These are phyloP conservation scores for Adansonia grandidieri DNA, from an alignment of 441 rosid genomes.

Conservation along the genomic window DNA sequence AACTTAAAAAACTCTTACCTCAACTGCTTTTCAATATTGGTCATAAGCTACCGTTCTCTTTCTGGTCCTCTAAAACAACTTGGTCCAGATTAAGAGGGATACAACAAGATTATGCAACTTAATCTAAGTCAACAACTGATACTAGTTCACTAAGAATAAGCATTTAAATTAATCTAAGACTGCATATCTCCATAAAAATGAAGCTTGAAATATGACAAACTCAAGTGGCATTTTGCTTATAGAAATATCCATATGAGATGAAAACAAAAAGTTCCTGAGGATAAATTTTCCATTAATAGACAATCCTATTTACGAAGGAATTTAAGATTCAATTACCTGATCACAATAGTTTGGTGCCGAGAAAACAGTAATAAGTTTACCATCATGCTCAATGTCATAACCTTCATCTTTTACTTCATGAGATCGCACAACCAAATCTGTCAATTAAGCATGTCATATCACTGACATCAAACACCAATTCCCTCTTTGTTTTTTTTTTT, in stretches of 20 bases:
- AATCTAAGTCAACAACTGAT: neutral
- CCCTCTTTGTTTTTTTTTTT: neutral
- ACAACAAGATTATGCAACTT: neutral
- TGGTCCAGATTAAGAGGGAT: neutral
- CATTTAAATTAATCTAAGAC: neutral
- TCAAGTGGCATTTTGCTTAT: neutral
- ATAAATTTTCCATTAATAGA: neutral
- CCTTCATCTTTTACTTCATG: constrained; percentile 99
- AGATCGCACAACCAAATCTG: constrained; percentile 89
- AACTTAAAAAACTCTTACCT: neutral
- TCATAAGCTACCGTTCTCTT: neutral
- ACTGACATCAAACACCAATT: constrained; percentile 9
- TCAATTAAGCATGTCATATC: constrained; percentile 27
- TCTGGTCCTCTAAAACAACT: neutral
- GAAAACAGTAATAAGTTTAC: constrained; percentile 93
- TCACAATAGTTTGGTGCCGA: constrained; percentile 99
- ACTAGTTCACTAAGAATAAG: neutral
- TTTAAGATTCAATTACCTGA: constrained; percentile 59
- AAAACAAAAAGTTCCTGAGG: neutral
- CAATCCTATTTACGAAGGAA: neutral
- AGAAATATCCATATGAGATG: neutral
- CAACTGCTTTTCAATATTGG: neutral
- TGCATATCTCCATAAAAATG: neutral
- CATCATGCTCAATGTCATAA: constrained; percentile 95
- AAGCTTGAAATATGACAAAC: neutral